These are phyloP conservation scores for Penicillium pancosmium DNA, from an alignment of 495 filamentous ascomycete species.

Conservation along the genomic window DNA sequence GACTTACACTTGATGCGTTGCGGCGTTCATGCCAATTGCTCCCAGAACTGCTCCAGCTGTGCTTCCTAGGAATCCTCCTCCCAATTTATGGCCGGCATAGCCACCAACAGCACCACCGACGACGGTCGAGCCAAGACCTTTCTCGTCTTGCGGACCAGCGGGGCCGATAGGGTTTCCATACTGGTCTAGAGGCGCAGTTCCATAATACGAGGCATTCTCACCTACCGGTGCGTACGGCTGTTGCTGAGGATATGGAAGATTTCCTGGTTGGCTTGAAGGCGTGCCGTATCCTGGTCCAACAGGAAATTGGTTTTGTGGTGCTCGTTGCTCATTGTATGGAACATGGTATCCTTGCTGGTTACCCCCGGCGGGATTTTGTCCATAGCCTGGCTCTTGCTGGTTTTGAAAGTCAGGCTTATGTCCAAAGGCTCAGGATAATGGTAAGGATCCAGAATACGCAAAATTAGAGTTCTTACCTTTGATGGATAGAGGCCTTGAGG, in stretches of 20 bases:
- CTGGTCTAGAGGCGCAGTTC: slow-evolving; percentile 2
- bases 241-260: not conserved
- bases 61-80: slow-evolving; percentile 1
- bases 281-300: not conserved
- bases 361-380: not conserved
- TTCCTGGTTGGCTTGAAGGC: not conserved
- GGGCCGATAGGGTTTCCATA: not conserved
- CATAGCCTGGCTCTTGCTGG: not conserved
- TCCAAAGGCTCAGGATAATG: not conserved
- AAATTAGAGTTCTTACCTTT: not conserved
- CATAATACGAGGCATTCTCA: slow-evolving; percentile 10
- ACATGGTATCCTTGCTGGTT: not conserved
- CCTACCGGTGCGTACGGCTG: not conserved
- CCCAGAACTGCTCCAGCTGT: slow-evolving; percentile 2
- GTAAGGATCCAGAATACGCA: not conserved
- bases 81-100: slow-evolving; percentile 4
- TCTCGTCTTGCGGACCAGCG: not conserved
- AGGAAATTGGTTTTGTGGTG: not conserved
- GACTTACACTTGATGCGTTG: slow-evolving; percentile 1
- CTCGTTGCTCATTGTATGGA: not conserved
- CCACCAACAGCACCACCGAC: slow-evolving; percentile 9
- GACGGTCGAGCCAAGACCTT: slow-evolving; percentile 3
- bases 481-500: not conserved
- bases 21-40: slow-evolving; percentile 4
- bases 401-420: not conserved